Evolutionary conservation across 2,329 filamentous ascomycete genomes (phyloP).

Genomic region (Cytospora piceicola): DNA sequence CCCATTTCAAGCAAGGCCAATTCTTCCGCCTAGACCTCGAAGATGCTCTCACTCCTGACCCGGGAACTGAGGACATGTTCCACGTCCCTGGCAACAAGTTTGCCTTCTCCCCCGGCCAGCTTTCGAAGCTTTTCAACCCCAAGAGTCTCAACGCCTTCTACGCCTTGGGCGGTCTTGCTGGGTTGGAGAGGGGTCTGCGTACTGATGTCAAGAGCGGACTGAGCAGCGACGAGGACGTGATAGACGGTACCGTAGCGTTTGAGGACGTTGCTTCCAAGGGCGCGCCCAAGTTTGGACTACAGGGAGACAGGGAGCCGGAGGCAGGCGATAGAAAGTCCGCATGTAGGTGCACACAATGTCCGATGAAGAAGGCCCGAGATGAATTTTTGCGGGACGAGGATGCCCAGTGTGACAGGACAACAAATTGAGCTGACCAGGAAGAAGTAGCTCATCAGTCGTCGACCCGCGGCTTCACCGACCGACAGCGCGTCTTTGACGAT

Average conservation of each 20-base stretch:
- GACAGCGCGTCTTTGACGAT: conserved; percentile 60
- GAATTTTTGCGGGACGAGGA: background rate
- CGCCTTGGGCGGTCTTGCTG: conserved; percentile 72
- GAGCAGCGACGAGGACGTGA: conserved; percentile 67
- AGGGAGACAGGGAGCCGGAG: conserved; percentile 39
- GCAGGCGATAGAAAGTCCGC: conserved; percentile 13
- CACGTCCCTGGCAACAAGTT: conserved; percentile 69
- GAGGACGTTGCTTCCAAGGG: conserved; percentile 58
- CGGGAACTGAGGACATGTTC: conserved; percentile 72
- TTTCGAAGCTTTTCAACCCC: conserved; percentile 78
- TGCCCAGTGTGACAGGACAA: background rate
- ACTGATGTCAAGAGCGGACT: conserved; percentile 68
- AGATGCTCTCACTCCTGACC: conserved; percentile 69
- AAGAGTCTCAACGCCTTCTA: conserved; percentile 77
- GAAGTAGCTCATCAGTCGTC: conserved; percentile 21
- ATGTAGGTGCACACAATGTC: background rate
- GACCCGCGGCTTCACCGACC: conserved; percentile 46
- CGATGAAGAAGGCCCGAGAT: background rate
- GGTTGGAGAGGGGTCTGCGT: conserved; percentile 73
- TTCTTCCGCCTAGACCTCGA: conserved; percentile 39
- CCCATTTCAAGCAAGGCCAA: conserved; percentile 23
- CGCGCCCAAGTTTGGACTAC: conserved; percentile 41
- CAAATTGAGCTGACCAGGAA: background rate
- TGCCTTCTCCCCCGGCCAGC: conserved; percentile 72
- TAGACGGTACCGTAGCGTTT: conserved; percentile 70